Percentiles rank a stretch among this genome's conserved stretches.
Evolutionary conservation across 495 filamentous ascomycete genomes (phyloP).

Genomic region (Neurospora cerealis): DNA sequence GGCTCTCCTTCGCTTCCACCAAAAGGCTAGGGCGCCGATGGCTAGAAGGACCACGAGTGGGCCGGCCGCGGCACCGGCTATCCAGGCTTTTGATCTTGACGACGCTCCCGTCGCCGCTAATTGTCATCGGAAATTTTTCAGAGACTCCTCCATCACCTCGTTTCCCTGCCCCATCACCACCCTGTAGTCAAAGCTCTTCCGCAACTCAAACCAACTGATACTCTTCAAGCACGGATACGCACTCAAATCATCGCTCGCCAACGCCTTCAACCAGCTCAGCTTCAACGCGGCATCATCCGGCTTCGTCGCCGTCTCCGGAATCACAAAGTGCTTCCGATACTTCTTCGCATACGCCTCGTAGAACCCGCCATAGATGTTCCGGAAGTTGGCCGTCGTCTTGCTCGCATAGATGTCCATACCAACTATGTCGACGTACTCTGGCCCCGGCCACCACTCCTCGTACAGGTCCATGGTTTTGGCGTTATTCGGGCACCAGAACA

Average conservation of each 20-base stretch:
- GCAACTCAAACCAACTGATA: slow-evolving; percentile 6
- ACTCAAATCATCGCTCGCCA: slow-evolving; percentile 2
- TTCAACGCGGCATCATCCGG: neutral
- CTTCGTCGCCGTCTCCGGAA: slow-evolving; percentile 8
- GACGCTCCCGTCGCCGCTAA: too few relatives aligned
- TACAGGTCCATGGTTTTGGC: neutral
- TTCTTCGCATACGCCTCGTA: slow-evolving; percentile 6
- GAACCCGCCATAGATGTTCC: slow-evolving; percentile 1
- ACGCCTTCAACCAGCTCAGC: slow-evolving; percentile 3
- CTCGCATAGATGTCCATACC: slow-evolving; percentile 6
- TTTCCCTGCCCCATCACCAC: slow-evolving; percentile 3
- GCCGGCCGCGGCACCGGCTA: neutral
- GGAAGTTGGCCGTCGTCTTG: neutral
- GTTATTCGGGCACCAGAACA: slow-evolving; percentile 8
- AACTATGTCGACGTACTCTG: slow-evolving; percentile 6
- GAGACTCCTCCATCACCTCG: neutral
- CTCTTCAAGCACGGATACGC: slow-evolving; percentile 6
- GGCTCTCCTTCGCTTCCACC: neutral
- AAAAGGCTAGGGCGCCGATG: neutral
- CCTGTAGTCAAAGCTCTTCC: slow-evolving; percentile 6
- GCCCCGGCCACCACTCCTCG: slow-evolving; percentile 4
- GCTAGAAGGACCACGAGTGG: neutral
- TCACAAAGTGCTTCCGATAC: neutral
- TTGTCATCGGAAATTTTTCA: neutral
- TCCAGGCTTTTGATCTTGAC: slow-evolving; percentile 3